Percentiles rank a stretch among this genome's conserved stretches.
phyloP scores from a whole-genome alignment of 495 filamentous ascomycete species.

The Xylaria curta region DNA sequence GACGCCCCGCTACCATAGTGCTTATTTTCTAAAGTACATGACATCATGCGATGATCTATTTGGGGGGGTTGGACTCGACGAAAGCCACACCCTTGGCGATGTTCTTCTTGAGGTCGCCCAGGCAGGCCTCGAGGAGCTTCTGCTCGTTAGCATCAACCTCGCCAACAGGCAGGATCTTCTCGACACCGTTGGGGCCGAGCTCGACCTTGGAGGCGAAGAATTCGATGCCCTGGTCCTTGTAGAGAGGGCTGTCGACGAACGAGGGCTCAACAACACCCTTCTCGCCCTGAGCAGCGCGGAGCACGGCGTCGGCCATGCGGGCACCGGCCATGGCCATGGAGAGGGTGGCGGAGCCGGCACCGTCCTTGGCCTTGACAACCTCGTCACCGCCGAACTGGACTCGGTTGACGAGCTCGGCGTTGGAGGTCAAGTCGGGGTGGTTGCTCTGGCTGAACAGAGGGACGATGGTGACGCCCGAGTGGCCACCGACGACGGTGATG shows the following conservation, averaged over 20 bases:
- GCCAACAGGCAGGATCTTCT: slow-evolving; percentile 88
- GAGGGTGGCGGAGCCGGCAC: slow-evolving; percentile 95
- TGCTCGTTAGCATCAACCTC: slow-evolving; percentile 83
- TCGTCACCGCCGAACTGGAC: slow-evolving; percentile 99
- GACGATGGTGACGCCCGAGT: slow-evolving; percentile 97
- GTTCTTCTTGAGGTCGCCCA: slow-evolving; percentile 86
- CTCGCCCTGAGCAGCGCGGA: slow-evolving; percentile 90
- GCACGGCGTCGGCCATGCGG: slow-evolving; percentile 92
- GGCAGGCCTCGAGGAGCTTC: slow-evolving; percentile 82
- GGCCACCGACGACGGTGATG: slow-evolving; percentile 94
- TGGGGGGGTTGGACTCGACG: slow-evolving; percentile 59
- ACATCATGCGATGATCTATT: slow-evolving; percentile 44
- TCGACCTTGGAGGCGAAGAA: slow-evolving; percentile 95
- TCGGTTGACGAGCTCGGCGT: slow-evolving; percentile 82
- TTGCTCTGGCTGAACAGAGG: slow-evolving; percentile 94
- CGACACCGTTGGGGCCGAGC: slow-evolving; percentile 93
- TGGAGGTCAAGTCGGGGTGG: slow-evolving; percentile 80
- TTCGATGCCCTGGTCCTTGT: slow-evolving; percentile 94
- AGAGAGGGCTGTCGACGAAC: slow-evolving; percentile 95
- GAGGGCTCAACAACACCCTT: slow-evolving; percentile 96
- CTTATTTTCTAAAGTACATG: slow-evolving; percentile 9
- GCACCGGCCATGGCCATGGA: slow-evolving; percentile 99
- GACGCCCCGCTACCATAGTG: slow-evolving; percentile 25
- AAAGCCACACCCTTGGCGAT: slow-evolving; percentile 63
- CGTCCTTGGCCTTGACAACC: slow-evolving; percentile 98